phyloP scores from a whole-genome alignment of 2,329 filamentous ascomycete genomes.

The Fusarium avenaceum region DNA sequence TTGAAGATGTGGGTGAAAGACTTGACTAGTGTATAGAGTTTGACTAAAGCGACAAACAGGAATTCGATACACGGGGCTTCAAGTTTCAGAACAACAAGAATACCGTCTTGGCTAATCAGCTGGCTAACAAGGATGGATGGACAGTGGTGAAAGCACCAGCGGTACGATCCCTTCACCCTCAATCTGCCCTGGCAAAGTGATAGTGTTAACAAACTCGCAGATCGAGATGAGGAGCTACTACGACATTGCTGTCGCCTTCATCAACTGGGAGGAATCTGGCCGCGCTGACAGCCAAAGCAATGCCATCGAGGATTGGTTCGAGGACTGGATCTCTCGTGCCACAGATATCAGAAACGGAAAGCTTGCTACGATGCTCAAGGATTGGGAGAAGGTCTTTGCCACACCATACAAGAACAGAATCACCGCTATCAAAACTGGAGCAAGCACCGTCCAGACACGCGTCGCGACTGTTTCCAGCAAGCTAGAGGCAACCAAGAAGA shows the following conservation, averaged over 20 bases:
- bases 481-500: conserved; percentile 15
- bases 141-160: conserved; percentile 24
- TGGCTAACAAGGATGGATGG: conserved; percentile 36
- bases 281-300: background rate
- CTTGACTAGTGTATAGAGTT: background rate
- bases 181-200: no score
- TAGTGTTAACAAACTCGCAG: background rate
- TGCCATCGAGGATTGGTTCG: conserved; percentile 17
- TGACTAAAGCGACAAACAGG: background rate
- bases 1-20: conserved; percentile 9
- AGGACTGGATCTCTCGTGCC: conserved; percentile 23
- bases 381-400: conserved; percentile 29
- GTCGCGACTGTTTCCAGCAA: conserved; percentile 17
- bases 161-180: background rate
- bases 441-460: conserved; percentile 10
- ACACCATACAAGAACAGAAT: conserved; percentile 25
- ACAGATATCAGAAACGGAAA: conserved; percentile 24
- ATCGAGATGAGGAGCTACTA: conserved; percentile 1
- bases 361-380: conserved; percentile 16
- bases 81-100: conserved; percentile 16
- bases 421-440: conserved; percentile 16
- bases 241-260: no score
- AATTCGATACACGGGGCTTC: conserved; percentile 12
- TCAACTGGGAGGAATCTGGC: no score
- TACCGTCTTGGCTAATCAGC: conserved; percentile 14